Conservation (phyloP, 805 yeast species). For the Starmerella riodocensis region DNA sequence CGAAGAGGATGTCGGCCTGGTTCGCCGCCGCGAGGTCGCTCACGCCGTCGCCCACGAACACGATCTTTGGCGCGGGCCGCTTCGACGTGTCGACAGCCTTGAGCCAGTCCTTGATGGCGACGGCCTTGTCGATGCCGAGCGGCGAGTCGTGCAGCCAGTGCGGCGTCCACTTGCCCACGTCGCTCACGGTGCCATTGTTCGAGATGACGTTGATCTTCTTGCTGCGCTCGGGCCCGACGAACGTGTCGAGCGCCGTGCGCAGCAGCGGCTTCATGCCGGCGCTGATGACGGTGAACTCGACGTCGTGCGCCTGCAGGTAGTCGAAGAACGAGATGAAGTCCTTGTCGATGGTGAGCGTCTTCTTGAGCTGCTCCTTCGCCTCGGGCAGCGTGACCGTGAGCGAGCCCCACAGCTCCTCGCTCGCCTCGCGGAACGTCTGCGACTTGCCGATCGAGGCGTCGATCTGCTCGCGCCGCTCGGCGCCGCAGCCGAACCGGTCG, state of each 20-base stretch:
- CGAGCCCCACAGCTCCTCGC: conserved; percentile 35
- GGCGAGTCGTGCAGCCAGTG: conserved; percentile 33
- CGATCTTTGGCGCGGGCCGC: conserved; percentile 34
- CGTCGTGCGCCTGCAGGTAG: conserved; percentile 28
- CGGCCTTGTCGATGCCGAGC: conserved; percentile 35
- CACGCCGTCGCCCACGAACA: conserved; percentile 47
- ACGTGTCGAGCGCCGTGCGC: conserved; percentile 31
- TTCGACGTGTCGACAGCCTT: conserved; percentile 12
- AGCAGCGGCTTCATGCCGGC: conserved; percentile 34
- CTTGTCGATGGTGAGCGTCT: conserved; percentile 30
- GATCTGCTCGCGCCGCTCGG: conserved; percentile 27
- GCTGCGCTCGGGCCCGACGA: conserved; percentile 29
- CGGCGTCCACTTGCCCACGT: conserved; percentile 31
- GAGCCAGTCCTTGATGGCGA: conserved; percentile 30
- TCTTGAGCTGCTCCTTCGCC: conserved; percentile 28
- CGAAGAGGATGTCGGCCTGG: conserved; percentile 34
- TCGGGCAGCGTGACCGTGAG: conserved; percentile 30
- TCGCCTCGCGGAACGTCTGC: conserved; percentile 31
- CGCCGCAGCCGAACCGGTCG: conserved; percentile 33
- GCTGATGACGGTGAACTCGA: conserved; percentile 33
- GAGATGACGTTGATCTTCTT: conserved; percentile 31
- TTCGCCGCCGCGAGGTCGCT: conserved; percentile 36
- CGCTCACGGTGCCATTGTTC: conserved; percentile 30
- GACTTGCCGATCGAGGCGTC: conserved; percentile 31
- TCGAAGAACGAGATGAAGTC: conserved; percentile 31